Conservation (phyloP, 306 rosid genomes). For the Acacia acuminata region DNA sequence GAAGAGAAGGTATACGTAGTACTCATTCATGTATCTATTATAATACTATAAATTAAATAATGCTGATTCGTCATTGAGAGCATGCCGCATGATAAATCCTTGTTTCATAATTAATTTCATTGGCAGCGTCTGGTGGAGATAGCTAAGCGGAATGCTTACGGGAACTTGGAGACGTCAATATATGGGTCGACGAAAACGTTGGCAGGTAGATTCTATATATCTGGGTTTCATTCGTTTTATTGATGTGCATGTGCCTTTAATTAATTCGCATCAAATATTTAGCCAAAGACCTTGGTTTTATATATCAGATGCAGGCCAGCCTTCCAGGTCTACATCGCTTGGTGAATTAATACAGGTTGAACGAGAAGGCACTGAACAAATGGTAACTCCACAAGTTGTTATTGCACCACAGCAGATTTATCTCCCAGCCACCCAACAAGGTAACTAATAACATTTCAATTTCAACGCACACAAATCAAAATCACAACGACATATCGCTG, state of each 20-base stretch:
- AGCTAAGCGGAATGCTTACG: background rate
- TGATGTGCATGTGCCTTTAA: background rate
- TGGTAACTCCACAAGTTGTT: background rate
- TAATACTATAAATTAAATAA: background rate
- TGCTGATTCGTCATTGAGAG: background rate
- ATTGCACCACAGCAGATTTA: background rate
- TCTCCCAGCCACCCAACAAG: background rate
- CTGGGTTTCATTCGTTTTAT: background rate
- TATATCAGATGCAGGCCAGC: slow-evolving; percentile 36
- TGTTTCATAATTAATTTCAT: background rate
- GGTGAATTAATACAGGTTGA: slow-evolving; percentile 14
- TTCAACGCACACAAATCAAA: background rate
- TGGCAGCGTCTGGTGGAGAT: slow-evolving; percentile 9
- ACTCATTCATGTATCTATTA: background rate
- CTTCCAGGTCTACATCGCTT: slow-evolving; percentile 14
- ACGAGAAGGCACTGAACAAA: slow-evolving; percentile 12
- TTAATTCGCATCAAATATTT: background rate
- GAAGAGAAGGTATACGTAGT: slow-evolving; percentile 30
- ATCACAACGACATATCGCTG: background rate
- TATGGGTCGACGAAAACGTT: background rate
- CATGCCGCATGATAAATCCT: background rate
- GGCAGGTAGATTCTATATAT: background rate
- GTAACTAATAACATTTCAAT: background rate
- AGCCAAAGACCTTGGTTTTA: background rate
- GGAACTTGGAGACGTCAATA: background rate